Percentiles rank a stretch among this genome's conserved stretches.
These are phyloP conservation scores for Lactifluus volemus DNA, from an alignment of 768 basidiomycete species.

Conservation along the genomic window DNA sequence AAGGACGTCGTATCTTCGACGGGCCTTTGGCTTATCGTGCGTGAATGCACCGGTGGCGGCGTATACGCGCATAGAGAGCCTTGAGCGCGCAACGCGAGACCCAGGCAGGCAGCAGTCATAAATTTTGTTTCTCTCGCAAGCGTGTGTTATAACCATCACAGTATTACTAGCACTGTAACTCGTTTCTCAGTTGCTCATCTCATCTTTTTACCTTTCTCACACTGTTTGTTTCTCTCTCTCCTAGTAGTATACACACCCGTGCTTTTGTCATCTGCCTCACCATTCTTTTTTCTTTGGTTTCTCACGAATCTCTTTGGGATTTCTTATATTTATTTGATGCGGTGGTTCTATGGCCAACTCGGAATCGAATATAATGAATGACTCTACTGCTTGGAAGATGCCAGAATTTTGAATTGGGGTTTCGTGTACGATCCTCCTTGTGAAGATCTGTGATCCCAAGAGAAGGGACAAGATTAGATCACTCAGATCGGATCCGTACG, in stretches of 20 bases:
- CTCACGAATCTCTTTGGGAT: background rate
- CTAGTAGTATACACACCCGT: background rate
- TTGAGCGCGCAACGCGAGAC: too few relatives aligned
- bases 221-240: background rate
- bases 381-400: background rate
- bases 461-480: too few relatives aligned
- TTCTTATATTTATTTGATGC: background rate
- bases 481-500: too few relatives aligned
- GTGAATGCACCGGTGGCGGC: slow-evolving; percentile 89
- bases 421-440: too few relatives aligned
- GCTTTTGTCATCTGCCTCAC: background rate
- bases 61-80: slow-evolving; percentile 45
- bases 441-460: too few relatives aligned
- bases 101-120: too few relatives aligned
- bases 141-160: background rate
- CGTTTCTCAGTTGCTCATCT: background rate
- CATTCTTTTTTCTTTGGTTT: background rate
- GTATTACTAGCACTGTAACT: background rate
- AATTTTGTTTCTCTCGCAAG: background rate
- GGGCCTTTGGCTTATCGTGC: slow-evolving; percentile 83
- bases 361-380: background rate
- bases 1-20: slow-evolving; percentile 88
- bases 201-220: background rate
- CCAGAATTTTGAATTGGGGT: too few relatives aligned
- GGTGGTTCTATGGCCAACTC: background rate